Percentiles rank a stretch among this genome's conserved stretches.
phyloP scores from a whole-genome alignment of 495 filamentous ascomycete genomes.

The Annulohypoxylon nitens region DNA sequence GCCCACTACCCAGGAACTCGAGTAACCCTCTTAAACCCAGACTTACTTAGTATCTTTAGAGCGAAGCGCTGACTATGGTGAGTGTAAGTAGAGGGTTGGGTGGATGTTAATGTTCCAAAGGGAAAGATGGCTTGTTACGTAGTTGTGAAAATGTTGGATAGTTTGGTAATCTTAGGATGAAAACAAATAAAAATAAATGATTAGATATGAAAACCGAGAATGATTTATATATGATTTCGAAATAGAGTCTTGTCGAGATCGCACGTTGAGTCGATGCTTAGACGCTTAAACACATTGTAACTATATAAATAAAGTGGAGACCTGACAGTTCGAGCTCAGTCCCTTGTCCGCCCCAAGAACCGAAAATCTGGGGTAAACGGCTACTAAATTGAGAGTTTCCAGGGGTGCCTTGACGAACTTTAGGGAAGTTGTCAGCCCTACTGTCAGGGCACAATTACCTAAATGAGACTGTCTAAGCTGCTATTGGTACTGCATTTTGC shows the following conservation, averaged over 20 bases:
- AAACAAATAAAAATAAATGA: neutral
- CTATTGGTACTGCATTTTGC: too few species aligned
- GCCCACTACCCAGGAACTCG: too few species aligned
- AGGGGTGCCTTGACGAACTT: neutral
- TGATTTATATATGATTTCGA: neutral
- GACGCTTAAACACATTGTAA: neutral
- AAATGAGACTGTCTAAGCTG: too few species aligned
- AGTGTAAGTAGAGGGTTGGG: too few species aligned
- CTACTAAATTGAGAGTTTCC: conserved; percentile 1
- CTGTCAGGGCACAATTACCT: neutral
- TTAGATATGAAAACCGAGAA: neutral
- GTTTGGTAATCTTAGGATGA: too few species aligned
- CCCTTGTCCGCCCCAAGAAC: neutral
- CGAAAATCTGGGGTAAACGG: neutral
- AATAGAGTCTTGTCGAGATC: neutral
- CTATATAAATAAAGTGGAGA: conserved; percentile 19
- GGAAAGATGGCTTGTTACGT: too few species aligned
- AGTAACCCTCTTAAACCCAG: too few species aligned
- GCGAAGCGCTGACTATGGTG: too few species aligned
- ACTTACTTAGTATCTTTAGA: too few species aligned
- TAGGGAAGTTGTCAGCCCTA: neutral
- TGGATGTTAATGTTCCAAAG: too few species aligned
- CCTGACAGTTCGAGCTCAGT: neutral
- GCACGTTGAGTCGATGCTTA: neutral
- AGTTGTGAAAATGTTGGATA: too few species aligned